Percentiles rank a stretch among this genome's conserved stretches.
Conservation (phyloP, 345 rosid species). For the Eucalyptus erythrocorys region DNA sequence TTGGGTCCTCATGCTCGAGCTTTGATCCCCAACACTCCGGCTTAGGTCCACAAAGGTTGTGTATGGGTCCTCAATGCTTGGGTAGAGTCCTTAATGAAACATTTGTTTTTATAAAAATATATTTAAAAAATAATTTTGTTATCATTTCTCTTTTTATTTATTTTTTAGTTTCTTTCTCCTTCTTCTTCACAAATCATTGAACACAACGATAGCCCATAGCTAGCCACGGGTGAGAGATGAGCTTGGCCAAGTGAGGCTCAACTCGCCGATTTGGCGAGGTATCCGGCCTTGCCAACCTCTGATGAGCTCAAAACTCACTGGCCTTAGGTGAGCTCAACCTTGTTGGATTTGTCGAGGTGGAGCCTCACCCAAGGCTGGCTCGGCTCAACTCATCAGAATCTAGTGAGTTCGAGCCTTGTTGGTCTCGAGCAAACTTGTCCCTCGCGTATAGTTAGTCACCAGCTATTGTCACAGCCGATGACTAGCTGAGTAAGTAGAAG, state of each 20-base stretch:
- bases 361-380: neutral
- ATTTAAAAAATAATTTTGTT: rapidly evolving
- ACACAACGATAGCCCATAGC: neutral
- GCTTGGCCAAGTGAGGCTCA: neutral
- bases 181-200: rapidly evolving
- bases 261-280: rapidly evolving
- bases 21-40: too few species aligned
- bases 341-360: neutral
- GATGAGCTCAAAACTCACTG: rapidly evolving
- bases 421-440: neutral
- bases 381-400: rapidly evolving
- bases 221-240: neutral
- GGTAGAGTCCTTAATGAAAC: too few species aligned
- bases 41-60: too few species aligned
- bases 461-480: rapidly evolving
- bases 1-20: rapidly evolving
- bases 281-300: too few species aligned
- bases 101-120: too few species aligned
- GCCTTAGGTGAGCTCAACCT: neutral
- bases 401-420: rapidly evolving
- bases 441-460: rapidly evolving
- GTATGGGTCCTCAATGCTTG: too few species aligned
- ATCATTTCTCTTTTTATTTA: too few species aligned
- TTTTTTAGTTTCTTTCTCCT: too few species aligned
- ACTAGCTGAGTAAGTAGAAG: rapidly evolving